Base-by-base conservation (phyloP, 352 stramenopile genomes). In the Elongisporangium senticosum region DNA sequence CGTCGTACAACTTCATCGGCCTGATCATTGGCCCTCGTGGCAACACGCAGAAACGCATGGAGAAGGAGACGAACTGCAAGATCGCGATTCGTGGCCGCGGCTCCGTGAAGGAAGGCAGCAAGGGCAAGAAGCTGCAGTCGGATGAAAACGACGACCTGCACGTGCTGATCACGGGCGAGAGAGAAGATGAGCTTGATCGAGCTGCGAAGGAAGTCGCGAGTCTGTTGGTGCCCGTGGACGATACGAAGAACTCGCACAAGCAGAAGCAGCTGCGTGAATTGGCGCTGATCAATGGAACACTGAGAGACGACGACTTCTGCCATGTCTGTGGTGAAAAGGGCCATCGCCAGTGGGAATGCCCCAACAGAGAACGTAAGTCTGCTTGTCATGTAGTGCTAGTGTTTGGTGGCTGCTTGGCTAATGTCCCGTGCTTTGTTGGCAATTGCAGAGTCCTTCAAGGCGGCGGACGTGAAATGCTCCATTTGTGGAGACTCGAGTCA, bases 1-100 rank as follows among this genome's bases (percentile, higher is more conserved):
- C 97, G 0, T 95, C 86, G 5, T 99, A 99, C 80, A 99, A 99
- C 74, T 99, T 99, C 72, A 99, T 99, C 52, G 97, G 96, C 3
- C 72, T 99, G 28, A 99, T 99, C 71, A 99, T 99, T 56, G 98
- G 97, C 13, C 97, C 98, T 3, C 85, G 97, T 14, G 98, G 97
- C 10, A 99, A 98, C 68, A 99, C 97, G 17, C 97, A 99, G 69
- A 99, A 99, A 71, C 96, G 97, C 54, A 97, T 99, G 85, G 97
- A 99, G 74, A 86, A 87, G 47, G 97, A 99, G 70, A 99, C 96
- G 6, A 96, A 96, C 56, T 99, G 96, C 79, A 99, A 99, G 75
- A 99, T 99, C 70, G 94, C 96, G 49, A 99, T 99, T 69, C 91
- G 97, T 14, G 97, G 97, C 23, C 93, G 94, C 54, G 97, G 97